Conservation (phyloP, 2,329 filamentous ascomycete species). For the Sporothrix mexicana region DNA sequence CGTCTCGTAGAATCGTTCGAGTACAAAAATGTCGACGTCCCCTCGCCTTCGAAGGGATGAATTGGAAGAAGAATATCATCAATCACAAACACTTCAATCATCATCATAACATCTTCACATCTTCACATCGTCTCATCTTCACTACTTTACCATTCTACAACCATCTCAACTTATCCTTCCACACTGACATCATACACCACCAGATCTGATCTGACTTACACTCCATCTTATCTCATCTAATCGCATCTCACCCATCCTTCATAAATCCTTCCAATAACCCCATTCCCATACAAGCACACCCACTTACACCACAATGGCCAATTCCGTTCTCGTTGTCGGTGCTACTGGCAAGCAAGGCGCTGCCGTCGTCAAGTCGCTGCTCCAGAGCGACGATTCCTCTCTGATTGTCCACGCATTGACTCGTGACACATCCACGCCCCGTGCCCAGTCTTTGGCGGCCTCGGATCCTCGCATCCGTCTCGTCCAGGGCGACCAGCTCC, state of each 20-base stretch:
- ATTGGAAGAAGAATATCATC: neutral
- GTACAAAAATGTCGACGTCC: conserved; percentile 3
- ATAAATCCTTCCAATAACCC: too few relatives aligned
- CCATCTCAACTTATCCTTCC: neutral
- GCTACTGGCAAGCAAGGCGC: conserved; percentile 38
- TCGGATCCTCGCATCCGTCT: conserved; percentile 43
- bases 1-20: neutral
- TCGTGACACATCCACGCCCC: conserved; percentile 39
- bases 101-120: neutral
- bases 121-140: neutral
- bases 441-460: conserved; percentile 47
- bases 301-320: conserved; percentile 3
- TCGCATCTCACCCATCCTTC: neutral
- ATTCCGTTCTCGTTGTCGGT: conserved; percentile 36
- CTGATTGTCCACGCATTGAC: conserved; percentile 41
- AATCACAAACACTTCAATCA: neutral
- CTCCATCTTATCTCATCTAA: neutral
- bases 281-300: neutral
- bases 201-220: neutral
- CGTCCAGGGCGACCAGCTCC: conserved; percentile 45
- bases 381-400: conserved; percentile 23
- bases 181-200: neutral
- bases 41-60: neutral
- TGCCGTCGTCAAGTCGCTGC: conserved; percentile 34
- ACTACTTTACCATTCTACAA: neutral